Conservation (phyloP, 768 basidiomycete genomes). For the Mrakia frigida region DNA sequence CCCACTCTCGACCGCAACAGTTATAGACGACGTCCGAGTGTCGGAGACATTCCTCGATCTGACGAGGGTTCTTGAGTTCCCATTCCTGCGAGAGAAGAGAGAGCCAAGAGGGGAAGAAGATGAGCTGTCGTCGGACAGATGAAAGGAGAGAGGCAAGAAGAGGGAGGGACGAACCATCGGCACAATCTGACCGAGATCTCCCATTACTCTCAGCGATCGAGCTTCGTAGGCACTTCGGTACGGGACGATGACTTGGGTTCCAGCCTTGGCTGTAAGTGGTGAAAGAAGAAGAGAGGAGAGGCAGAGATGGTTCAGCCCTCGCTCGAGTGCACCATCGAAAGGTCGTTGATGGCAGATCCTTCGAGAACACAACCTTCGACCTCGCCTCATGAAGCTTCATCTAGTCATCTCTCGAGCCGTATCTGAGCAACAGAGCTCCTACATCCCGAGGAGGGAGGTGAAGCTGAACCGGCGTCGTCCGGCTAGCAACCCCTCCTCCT, state of each 20-base stretch:
- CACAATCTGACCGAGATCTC: slow-evolving; percentile 93
- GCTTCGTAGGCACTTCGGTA: slow-evolving; percentile 94
- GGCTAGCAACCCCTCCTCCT: background rate
- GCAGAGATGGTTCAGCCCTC: background rate
- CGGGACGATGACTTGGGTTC: slow-evolving; percentile 88
- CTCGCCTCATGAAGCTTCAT: no score
- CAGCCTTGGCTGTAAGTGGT: slow-evolving; percentile 64
- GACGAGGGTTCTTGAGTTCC: slow-evolving; percentile 83
- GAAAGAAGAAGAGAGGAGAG: background rate
- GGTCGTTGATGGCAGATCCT: no score
- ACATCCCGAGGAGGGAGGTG: no score
- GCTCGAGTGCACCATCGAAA: no score
- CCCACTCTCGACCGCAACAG: slow-evolving; percentile 85
- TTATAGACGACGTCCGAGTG: slow-evolving; percentile 98
- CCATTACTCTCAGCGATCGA: slow-evolving; percentile 82
- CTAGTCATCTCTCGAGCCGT: no score
- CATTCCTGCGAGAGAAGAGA: slow-evolving; percentile 62
- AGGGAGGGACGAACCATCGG: slow-evolving; percentile 59
- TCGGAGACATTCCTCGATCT: slow-evolving; percentile 86
- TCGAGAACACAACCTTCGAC: no score
- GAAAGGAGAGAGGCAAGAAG: background rate
- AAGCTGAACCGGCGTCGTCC: no score
- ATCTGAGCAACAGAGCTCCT: no score
- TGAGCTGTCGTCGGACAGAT: background rate
- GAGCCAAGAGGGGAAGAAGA: background rate